Conservation (phyloP, 176 grass and related monocot genomes). For the Olyra latifolia region DNA sequence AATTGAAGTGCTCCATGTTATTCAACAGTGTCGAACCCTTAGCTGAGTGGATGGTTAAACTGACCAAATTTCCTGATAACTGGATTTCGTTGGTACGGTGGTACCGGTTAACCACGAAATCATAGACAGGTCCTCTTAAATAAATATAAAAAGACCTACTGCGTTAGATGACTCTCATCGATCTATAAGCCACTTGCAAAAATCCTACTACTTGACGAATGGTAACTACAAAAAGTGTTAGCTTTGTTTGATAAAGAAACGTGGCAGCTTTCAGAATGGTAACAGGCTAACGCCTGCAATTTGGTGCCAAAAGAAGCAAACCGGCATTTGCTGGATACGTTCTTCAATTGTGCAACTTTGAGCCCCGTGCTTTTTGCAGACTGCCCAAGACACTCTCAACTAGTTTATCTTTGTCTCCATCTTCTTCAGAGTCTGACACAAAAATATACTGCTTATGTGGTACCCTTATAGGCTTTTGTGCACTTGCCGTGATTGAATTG, state of each 20-base stretch:
- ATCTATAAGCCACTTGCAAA: not conserved
- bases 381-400: slow-evolving; percentile 64
- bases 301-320: not conserved
- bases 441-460: slow-evolving; percentile 41
- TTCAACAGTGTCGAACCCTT: not conserved
- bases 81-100: not conserved
- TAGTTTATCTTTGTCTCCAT: slow-evolving; percentile 55
- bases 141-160: not conserved
- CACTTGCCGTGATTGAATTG: slow-evolving; percentile 5
- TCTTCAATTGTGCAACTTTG: slow-evolving; percentile 44
- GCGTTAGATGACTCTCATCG: not conserved
- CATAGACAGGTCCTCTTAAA: not conserved
- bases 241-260: slow-evolving; percentile 8
- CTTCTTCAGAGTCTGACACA: slow-evolving; percentile 45
- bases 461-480: slow-evolving; percentile 9
- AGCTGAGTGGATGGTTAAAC: not conserved
- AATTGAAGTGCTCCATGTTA: not conserved
- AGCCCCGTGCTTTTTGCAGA: slow-evolving; percentile 54
- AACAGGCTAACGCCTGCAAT: not conserved
- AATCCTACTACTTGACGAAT: not conserved
- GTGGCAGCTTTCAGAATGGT: not conserved
- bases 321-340: not conserved
- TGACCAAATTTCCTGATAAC: not conserved
- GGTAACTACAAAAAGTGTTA: not conserved
- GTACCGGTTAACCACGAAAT: not conserved